These are phyloP conservation scores for Ophiostoma pallidulum DNA, from an alignment of 2,329 filamentous ascomycete species.

Conservation along the genomic window DNA sequence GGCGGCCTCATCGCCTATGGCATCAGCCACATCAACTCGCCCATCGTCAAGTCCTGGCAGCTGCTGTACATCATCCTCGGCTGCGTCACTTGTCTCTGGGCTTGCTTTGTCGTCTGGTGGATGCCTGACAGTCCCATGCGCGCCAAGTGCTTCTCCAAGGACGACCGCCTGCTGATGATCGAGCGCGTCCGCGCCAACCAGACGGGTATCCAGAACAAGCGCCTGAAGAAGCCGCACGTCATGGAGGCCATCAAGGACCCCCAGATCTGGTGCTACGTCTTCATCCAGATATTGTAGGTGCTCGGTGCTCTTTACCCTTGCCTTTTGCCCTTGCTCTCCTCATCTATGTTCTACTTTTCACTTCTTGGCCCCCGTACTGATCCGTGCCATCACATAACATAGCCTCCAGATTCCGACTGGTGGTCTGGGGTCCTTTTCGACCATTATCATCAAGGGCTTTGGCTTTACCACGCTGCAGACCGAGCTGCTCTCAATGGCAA, in stretches of 20 bases:
- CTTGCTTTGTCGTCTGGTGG: constrained; percentile 52
- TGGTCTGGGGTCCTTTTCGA: constrained; percentile 63
- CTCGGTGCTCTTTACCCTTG: too few species aligned
- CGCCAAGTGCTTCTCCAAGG: constrained; percentile 57
- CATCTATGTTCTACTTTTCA: too few species aligned
- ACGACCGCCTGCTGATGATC: constrained; percentile 55
- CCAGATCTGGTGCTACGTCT: constrained; percentile 55
- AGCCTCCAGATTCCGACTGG: constrained; percentile 61
- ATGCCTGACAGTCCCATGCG: constrained; percentile 64
- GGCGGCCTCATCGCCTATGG: constrained; percentile 62
- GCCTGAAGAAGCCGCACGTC: constrained; percentile 37
- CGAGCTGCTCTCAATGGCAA: constrained; percentile 65
- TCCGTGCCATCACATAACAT: too few species aligned
- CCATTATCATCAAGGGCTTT: constrained; percentile 64
- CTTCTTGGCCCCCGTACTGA: too few species aligned
- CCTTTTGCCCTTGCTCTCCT: too few species aligned
- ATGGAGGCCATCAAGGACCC: constrained; percentile 51
- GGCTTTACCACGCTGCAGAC: constrained; percentile 57
- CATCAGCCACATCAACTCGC: constrained; percentile 41
- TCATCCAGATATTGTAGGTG: constrained; percentile 54
- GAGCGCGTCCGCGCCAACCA: constrained; percentile 52
- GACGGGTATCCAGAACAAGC: constrained; percentile 49
- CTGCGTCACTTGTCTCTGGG: constrained; percentile 52
- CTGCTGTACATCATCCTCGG: constrained; percentile 60
- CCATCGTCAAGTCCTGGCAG: constrained; percentile 55